Evolutionary conservation across 164 flowering plant species (phyloP).

Genomic region (Euptelea pleiosperma): DNA sequence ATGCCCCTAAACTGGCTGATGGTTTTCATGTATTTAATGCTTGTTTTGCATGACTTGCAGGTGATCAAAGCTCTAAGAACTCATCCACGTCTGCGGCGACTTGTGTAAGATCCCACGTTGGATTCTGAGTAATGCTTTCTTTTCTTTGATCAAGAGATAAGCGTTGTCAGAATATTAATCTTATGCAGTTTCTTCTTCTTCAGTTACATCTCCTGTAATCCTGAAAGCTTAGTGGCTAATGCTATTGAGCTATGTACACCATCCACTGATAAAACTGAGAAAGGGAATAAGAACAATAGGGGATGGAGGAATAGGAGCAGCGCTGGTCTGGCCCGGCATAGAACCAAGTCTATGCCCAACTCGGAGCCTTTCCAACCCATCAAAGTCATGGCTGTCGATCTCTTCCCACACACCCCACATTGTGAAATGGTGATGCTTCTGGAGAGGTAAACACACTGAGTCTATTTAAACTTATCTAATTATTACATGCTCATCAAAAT

Average conservation of each 20-base stretch:
- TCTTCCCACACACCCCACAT: slow-evolving; percentile 85
- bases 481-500: not conserved
- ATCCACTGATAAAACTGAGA: slow-evolving; percentile 53
- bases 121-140: not conserved
- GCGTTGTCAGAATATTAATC: slow-evolving; percentile 9
- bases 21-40: not conserved
- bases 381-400: slow-evolving; percentile 89
- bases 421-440: slow-evolving; percentile 93
- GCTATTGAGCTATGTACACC: slow-evolving; percentile 91
- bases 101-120: slow-evolving; percentile 59
- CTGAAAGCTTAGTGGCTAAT: slow-evolving; percentile 88
- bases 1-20: too few relatives aligned
- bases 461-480: not conserved
- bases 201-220: slow-evolving; percentile 96
- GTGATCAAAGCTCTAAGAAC: slow-evolving; percentile 81
- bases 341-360: slow-evolving; percentile 86
- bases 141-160: slow-evolving; percentile 1
- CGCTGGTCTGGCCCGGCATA: slow-evolving; percentile 84
- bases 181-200: slow-evolving; percentile 10
- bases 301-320: slow-evolving; percentile 89
- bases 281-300: slow-evolving; percentile 54
- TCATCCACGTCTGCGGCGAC: slow-evolving; percentile 59
- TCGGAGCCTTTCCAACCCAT: slow-evolving; percentile 89
- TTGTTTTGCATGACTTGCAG: slow-evolving; percentile 32
- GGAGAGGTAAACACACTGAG: slow-evolving; percentile 51